Conservation (phyloP, 306 rosid species). For the Purshia tridentata region DNA sequence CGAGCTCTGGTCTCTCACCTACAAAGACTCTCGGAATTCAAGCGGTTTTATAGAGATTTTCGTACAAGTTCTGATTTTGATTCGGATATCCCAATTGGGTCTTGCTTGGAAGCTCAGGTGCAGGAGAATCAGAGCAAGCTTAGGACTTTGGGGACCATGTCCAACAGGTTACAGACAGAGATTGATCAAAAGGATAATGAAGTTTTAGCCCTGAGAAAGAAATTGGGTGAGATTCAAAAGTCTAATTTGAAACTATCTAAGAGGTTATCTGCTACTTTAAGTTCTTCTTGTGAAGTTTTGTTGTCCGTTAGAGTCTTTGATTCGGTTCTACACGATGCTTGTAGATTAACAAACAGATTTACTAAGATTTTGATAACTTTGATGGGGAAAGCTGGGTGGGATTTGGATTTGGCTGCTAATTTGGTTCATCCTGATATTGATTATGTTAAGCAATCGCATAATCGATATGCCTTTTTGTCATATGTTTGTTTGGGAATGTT, state of each 20-base stretch:
- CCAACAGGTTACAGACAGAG: conserved; percentile 73
- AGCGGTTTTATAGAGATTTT: conserved; percentile 48
- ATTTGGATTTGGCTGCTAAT: conserved; percentile 75
- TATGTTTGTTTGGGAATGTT: conserved; percentile 89
- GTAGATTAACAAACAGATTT: conserved; percentile 65
- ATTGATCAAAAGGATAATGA: conserved; percentile 81
- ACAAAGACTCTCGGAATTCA: conserved; percentile 72
- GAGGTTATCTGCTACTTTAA: conserved; percentile 58
- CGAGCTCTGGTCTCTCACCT: conserved; percentile 82
- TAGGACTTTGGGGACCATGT: conserved; percentile 75
- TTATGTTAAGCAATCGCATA: conserved; percentile 70
- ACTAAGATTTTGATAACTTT: conserved; percentile 73
- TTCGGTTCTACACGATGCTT: conserved; percentile 71
- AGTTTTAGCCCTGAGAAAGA: conserved; percentile 51
- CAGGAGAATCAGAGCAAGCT: conserved; percentile 94
- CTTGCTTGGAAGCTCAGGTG: conserved; percentile 81
- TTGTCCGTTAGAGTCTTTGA: conserved; percentile 72
- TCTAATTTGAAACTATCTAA: conserved; percentile 53
- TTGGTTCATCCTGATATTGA: conserved; percentile 61
- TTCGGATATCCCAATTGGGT: conserved; percentile 50
- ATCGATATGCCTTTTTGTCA: conserved; percentile 74
- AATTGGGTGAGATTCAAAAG: conserved; percentile 61
- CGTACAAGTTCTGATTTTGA: conserved; percentile 29
- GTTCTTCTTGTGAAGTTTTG: conserved; percentile 61
- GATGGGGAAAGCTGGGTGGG: conserved; percentile 94